Conservation (phyloP, 768 basidiomycete species). For the Phanerodontia chrysosporium region DNA sequence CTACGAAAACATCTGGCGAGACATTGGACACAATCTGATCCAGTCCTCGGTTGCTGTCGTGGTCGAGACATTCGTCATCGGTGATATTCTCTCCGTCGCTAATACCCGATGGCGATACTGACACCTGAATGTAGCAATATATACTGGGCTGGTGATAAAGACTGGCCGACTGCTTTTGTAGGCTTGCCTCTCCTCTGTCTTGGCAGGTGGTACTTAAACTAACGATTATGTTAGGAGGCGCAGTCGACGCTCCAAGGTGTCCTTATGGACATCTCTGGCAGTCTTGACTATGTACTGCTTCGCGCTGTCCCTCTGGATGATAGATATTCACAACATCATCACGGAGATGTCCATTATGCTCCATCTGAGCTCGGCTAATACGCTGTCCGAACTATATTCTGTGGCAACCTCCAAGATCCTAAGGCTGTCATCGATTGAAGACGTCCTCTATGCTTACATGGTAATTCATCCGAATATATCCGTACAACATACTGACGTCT, state of each 20-base stretch:
- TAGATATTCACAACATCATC: slow-evolving; percentile 19
- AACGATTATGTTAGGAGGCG: not conserved
- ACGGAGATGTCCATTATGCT: slow-evolving; percentile 10
- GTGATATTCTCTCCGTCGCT: not conserved
- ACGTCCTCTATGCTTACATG: slow-evolving; percentile 19
- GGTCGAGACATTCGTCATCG: slow-evolving; percentile 7
- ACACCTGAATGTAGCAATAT: not conserved
- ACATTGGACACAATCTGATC: slow-evolving; percentile 5
- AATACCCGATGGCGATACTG: no score
- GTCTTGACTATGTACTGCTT: slow-evolving; percentile 11
- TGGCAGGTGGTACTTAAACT: not conserved
- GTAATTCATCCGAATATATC: not conserved
- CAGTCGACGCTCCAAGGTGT: not conserved
- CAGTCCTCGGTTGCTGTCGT: slow-evolving; percentile 8
- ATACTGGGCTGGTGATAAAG: not conserved
- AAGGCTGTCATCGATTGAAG: slow-evolving; percentile 7
- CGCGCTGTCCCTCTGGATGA: slow-evolving; percentile 16
- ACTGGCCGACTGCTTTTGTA: not conserved
- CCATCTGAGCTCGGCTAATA: slow-evolving; percentile 1
- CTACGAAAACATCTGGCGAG: not conserved
- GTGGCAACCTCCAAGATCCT: slow-evolving; percentile 3
- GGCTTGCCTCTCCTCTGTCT: not conserved
- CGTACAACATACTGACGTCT: not conserved
- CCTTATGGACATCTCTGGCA: not conserved
- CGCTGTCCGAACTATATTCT: slow-evolving; percentile 5